A percentile compares a stretch with the other conserved stretches of the same genome.
Conservation (phyloP, 805 yeast species). For the Blastobotrys mokoenaii region DNA sequence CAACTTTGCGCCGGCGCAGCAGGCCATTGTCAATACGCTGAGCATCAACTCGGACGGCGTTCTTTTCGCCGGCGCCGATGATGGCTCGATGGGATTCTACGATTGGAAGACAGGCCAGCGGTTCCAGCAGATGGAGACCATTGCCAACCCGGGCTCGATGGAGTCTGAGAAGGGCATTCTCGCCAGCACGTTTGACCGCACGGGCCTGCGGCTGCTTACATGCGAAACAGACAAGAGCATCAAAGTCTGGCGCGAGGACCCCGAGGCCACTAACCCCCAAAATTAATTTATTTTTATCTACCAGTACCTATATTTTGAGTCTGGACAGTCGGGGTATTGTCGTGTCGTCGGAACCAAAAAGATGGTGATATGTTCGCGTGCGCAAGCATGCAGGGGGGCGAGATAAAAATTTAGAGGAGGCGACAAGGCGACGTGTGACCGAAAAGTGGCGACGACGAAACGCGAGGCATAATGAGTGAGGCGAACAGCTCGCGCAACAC, state of each 20-base stretch:
- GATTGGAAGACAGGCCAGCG: conserved; percentile 68
- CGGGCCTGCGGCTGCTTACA: conserved; percentile 74
- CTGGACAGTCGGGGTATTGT: too few relatives aligned
- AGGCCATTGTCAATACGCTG: conserved; percentile 59
- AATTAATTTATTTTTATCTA: conserved; percentile 21
- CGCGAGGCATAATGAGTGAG: too few relatives aligned
- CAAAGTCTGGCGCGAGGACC: conserved; percentile 46
- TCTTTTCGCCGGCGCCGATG: conserved; percentile 74
- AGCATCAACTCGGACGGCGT: conserved; percentile 55
- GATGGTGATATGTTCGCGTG: too few relatives aligned
- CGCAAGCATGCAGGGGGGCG: too few relatives aligned
- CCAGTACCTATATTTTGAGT: too few relatives aligned
- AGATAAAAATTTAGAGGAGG: too few relatives aligned
- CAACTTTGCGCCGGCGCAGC: conserved; percentile 38
- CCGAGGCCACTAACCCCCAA: conserved; percentile 31
- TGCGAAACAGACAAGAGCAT: conserved; percentile 83
- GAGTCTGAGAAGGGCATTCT: conserved; percentile 61
- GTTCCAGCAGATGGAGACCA: conserved; percentile 46
- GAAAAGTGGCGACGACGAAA: too few relatives aligned
- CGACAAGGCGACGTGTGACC: too few relatives aligned
- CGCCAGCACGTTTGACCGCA: conserved; percentile 64
- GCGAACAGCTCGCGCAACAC: neutral
- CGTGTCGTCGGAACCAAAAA: too few relatives aligned
- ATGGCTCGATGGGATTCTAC: conserved; percentile 68
- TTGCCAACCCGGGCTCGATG: conserved; percentile 61